phyloP scores from a whole-genome alignment of 768 basidiomycete species.

The Suillus lakei region DNA sequence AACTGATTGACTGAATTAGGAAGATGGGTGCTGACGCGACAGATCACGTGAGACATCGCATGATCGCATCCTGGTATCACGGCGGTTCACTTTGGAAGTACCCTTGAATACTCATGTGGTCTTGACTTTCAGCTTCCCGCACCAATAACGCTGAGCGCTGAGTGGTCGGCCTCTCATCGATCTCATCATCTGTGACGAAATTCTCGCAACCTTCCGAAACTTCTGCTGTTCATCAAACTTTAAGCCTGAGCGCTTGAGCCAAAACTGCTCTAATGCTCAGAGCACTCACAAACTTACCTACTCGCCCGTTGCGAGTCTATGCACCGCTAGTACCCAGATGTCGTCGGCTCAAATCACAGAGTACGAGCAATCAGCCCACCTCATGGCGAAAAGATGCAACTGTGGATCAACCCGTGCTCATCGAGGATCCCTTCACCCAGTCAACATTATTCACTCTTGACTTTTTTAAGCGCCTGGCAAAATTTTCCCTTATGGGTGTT shows the following conservation, averaged over 20 bases:
- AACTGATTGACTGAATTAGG: background rate
- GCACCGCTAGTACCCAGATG: background rate
- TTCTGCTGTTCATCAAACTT: background rate
- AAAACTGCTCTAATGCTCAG: slow-evolving; percentile 18
- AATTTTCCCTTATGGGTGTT: slow-evolving; percentile 52
- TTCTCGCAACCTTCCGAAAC: background rate
- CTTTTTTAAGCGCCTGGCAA: slow-evolving; percentile 51
- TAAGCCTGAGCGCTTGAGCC: background rate
- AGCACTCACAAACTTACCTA: slow-evolving; percentile 11
- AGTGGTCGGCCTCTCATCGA: background rate
- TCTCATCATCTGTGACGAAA: background rate
- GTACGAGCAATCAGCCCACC: slow-evolving; percentile 10
- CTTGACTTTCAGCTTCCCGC: background rate
- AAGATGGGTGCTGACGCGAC: background rate
- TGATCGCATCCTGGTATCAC: background rate
- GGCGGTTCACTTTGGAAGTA: background rate
- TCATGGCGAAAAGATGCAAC: slow-evolving; percentile 11
- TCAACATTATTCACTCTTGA: slow-evolving; percentile 46
- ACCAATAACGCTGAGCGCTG: background rate
- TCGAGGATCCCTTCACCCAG: slow-evolving; percentile 39
- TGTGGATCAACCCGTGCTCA: slow-evolving; percentile 18
- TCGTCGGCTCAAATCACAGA: slow-evolving; percentile 23
- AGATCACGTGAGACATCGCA: background rate
- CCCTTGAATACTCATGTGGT: background rate
- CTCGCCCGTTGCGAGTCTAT: slow-evolving; percentile 12